Evolutionary conservation across 139 green algal species (phyloP).

Genomic region (Coelastrella sp.): DNA sequence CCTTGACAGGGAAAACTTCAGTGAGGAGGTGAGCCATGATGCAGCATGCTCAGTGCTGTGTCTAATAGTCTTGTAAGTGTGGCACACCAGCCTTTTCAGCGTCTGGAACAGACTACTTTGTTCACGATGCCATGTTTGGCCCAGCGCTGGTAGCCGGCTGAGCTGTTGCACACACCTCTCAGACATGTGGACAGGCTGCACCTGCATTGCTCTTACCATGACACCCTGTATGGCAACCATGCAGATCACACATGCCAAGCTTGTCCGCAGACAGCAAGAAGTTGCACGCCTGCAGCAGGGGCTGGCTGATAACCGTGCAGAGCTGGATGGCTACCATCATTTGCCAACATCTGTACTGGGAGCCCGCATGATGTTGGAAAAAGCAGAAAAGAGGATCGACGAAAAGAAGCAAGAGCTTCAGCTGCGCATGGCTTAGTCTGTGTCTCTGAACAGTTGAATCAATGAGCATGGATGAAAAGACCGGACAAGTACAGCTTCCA

Average conservation of each 20-base stretch:
- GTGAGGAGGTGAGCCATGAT: slow-evolving; percentile 14
- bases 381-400: neutral
- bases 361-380: slow-evolving; percentile 25
- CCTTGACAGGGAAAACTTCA: slow-evolving; percentile 18
- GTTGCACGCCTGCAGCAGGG: slow-evolving; percentile 13
- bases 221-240: neutral
- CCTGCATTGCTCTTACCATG: neutral
- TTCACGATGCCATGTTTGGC: neutral
- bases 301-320: neutral
- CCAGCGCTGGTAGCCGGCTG: neutral
- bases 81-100: neutral
- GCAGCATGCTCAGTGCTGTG: neutral
- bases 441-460: neutral
- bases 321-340: slow-evolving; percentile 23
- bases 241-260: slow-evolving; percentile 35
- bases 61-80: neutral
- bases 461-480: too few species aligned
- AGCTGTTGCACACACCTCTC: neutral
- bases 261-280: neutral
- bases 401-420: slow-evolving; percentile 12
- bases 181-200: neutral
- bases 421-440: slow-evolving; percentile 3
- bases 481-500: too few species aligned
- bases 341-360: slow-evolving; percentile 32
- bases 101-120: too few species aligned